Percentiles rank a stretch among this genome's conserved stretches.
Evolutionary conservation across 169 alveolate genomes (phyloP).

Genomic region (Babesia gibsoni): DNA sequence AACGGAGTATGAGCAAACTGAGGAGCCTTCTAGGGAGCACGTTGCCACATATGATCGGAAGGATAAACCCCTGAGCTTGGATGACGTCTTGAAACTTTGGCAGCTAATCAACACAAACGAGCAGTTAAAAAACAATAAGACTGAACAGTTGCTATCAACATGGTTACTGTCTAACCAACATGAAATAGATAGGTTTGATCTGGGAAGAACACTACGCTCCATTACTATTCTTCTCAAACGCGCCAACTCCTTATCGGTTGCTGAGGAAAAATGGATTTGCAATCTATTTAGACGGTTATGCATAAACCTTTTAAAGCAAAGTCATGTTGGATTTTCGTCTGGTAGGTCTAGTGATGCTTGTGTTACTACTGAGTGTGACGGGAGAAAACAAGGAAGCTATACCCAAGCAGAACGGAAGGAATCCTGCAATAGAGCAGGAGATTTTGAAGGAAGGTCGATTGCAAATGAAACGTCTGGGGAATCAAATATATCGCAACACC

Average conservation of each 20-base stretch:
- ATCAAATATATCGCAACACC: too few relatives aligned
- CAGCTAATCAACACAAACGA: neutral
- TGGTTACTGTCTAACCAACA: neutral
- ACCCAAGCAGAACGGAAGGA: too few relatives aligned
- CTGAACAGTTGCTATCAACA: neutral
- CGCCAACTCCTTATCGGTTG: neutral
- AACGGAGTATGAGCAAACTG: neutral
- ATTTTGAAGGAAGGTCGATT: too few relatives aligned
- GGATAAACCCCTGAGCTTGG: neutral
- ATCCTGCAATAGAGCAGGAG: too few relatives aligned
- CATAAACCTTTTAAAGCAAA: too few relatives aligned
- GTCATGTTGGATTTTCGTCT: too few relatives aligned
- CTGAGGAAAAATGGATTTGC: neutral
- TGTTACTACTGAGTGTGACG: too few relatives aligned
- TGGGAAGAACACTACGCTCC: constrained; percentile 1
- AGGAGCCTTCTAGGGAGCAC: neutral
- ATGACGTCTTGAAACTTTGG: constrained; percentile 18
- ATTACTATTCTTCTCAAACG: neutral
- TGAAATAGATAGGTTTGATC: neutral
- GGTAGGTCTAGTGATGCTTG: too few relatives aligned
- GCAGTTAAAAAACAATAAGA: neutral
- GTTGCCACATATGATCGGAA: neutral
- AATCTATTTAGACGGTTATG: constrained; percentile 1
- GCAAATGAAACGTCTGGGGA: too few relatives aligned
- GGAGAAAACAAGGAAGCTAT: too few relatives aligned